Evolutionary conservation across 305 asterid genomes (phyloP).

Genomic region (Fraxinus baroniana): DNA sequence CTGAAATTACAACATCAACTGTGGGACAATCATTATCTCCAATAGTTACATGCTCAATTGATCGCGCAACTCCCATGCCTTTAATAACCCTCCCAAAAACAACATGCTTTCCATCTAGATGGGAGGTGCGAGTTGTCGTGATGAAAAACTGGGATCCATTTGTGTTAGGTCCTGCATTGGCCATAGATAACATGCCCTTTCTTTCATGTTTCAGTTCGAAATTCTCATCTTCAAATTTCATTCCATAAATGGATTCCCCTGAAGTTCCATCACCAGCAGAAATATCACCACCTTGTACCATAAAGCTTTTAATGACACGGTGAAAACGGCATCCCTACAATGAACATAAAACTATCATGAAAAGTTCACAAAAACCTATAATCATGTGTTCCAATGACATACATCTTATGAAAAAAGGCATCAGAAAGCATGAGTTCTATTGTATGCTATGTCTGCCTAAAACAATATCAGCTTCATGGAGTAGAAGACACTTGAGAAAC

Average conservation of each 20-base stretch:
- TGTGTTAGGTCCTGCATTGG: slow-evolving; percentile 79
- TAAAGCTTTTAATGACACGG: slow-evolving; percentile 86
- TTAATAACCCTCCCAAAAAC: slow-evolving; percentile 88
- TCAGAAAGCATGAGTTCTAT: not conserved
- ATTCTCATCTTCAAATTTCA: slow-evolving; percentile 87
- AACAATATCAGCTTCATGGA: not conserved
- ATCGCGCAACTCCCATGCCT: slow-evolving; percentile 94
- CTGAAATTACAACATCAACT: slow-evolving; percentile 55
- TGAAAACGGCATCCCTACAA: slow-evolving; percentile 78
- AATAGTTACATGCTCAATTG: slow-evolving; percentile 68
- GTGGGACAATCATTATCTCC: slow-evolving; percentile 70
- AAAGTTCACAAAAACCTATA: not conserved
- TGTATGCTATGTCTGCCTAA: not conserved
- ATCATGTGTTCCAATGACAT: not conserved
- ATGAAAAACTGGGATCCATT: slow-evolving; percentile 93
- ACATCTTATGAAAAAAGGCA: not conserved
- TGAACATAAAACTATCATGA: slow-evolving; percentile 24
- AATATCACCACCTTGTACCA: slow-evolving; percentile 95
- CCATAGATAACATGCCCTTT: slow-evolving; percentile 94
- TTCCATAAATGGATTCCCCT: slow-evolving; percentile 90
- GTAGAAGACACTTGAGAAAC: not conserved
- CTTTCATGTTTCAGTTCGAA: slow-evolving; percentile 85
- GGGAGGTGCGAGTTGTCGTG: slow-evolving; percentile 90
- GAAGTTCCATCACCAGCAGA: slow-evolving; percentile 92
- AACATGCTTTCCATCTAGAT: slow-evolving; percentile 90